Base-by-base conservation (phyloP, 1,139 yeast genomes). In the Magnusiomyces ingens region DNA sequence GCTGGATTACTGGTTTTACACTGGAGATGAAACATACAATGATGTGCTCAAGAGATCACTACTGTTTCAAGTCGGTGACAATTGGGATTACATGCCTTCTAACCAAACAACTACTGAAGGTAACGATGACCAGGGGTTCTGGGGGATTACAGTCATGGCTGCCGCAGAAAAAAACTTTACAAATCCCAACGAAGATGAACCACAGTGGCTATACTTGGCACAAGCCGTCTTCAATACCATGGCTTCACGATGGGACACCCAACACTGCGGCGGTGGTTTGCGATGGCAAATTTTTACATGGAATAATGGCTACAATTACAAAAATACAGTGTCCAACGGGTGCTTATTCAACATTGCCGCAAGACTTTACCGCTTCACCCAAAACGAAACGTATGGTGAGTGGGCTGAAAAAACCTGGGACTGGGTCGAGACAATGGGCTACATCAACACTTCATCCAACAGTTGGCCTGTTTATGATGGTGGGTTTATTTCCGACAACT, bases 211-310 rank as follows among this genome's bases (percentile, higher is more conserved):
- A 42, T 75, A 80, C 21, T 70, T 85, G 60, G 81, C 91, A 0
- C 88, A 85, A 67, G 93, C 90, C 10, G 84, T 88, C 18, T 91
- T 86, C 74, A 89, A 90, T 68, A 85, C 95, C 36, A 90, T 91
- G 96, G 80, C 88, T 43, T 71, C 79, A 41, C 79, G 97, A 69
- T 91, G 98, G 98, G 97, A 91, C 66, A 62, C 68, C 8, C 74
- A 66, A 2, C 64, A 77, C 53, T 91, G 98, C 71, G 79, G 77
- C 52, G 98, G 98, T 56, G 98, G 98, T 1, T 76, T 91, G 58
- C 79, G 97, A 72, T 91, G 98, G 98, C 98, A 91, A 72, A 91
- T 91, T 67, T 91, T 87, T 74, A 80, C 86, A 57, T 91, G 96
- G 95, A 91, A 91, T 68, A 77, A 90, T 10, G 98, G 98, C 60